Evolutionary conservation across 768 basidiomycete species (phyloP), one percentile per base, ranked within the genome.

Genomic region (Podaxis carcinomalis): DNA sequence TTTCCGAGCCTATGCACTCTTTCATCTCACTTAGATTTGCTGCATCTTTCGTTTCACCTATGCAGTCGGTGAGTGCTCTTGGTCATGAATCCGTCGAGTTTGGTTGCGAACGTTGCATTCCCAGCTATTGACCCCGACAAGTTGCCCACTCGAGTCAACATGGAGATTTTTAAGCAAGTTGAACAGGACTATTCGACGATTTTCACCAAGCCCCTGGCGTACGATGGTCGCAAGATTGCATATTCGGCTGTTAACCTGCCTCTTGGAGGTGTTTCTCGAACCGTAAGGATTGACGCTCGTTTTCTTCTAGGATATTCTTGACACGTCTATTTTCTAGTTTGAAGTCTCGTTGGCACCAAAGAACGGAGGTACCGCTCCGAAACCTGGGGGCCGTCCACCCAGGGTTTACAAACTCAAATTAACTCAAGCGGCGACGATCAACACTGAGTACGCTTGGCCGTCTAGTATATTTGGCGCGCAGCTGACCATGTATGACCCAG

Each of bases 151-250:
- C 73, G 83, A 5, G 69, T 88, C 5, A 93, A 92, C 60, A 76
- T 92, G 76, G 84, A 86, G 10, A 70, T 93, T 2, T 84, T 94
- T 56, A 77, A 78, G 5, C 74, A 74, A 5, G 71, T 93, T 10
- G 91, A 93, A 67, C 69, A 74, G 0, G 77, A 81, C 3, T 80
- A 85, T 1, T 83, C 83, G 0, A 71, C 79, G n/a, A 73, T 90
- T 6, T 93, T 93, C 68, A 87, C 82, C 0, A 90, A 88, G 5
- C 84, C 80, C 3, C 85, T 80, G 10, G 89, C 83, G 0, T 93
- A 93, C 59, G 92, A 93, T 62, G 90, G 91, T 0, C 80, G 86
- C 40, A 92, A 92, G 71, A 92, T 90, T 64, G 68, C 79, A 10
- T 93, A 89, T 67, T 75, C 86, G 3, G 73, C 84, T 9, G 76